phyloP scores from a whole-genome alignment of 2,329 filamentous ascomycete species.

The Onygena corvina region DNA sequence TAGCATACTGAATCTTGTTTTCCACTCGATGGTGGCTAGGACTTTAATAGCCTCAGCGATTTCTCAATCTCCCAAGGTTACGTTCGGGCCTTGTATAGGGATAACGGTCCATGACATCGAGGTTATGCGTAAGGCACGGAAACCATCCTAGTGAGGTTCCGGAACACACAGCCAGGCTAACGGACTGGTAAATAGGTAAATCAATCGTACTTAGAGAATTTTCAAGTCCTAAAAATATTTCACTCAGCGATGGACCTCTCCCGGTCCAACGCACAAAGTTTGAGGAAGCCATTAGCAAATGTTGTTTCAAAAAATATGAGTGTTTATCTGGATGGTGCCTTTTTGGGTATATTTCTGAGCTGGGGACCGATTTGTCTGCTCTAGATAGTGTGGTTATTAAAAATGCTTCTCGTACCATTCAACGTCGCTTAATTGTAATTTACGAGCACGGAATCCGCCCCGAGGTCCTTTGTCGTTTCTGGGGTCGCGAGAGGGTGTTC shows the following conservation, averaged over 20 bases:
- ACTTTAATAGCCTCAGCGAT: too few species aligned
- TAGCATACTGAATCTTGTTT: too few species aligned
- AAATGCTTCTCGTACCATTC: conserved; percentile 61
- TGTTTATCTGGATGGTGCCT: neutral
- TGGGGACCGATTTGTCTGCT: neutral
- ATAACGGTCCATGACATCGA: too few species aligned
- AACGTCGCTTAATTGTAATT: conserved; percentile 89
- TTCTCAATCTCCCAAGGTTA: too few species aligned
- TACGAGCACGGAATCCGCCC: conserved; percentile 68
- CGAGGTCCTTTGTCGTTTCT: conserved; percentile 48
- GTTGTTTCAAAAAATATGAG: neutral
- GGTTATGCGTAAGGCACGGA: too few species aligned
- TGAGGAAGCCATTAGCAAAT: neutral
- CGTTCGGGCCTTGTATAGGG: too few species aligned
- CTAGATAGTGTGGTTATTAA: neutral
- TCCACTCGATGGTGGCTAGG: too few species aligned
- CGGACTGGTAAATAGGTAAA: neutral
- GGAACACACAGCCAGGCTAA: too few species aligned
- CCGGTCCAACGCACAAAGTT: neutral
- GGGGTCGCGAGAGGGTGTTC: conserved; percentile 30
- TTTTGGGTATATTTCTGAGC: neutral
- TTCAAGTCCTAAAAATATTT: conserved; percentile 4
- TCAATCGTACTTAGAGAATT: neutral
- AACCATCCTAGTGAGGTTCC: neutral
- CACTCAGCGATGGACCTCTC: neutral